phyloP scores from a whole-genome alignment of 192 early-diverging fungal species.

The Umbelopsis isabellina region DNA sequence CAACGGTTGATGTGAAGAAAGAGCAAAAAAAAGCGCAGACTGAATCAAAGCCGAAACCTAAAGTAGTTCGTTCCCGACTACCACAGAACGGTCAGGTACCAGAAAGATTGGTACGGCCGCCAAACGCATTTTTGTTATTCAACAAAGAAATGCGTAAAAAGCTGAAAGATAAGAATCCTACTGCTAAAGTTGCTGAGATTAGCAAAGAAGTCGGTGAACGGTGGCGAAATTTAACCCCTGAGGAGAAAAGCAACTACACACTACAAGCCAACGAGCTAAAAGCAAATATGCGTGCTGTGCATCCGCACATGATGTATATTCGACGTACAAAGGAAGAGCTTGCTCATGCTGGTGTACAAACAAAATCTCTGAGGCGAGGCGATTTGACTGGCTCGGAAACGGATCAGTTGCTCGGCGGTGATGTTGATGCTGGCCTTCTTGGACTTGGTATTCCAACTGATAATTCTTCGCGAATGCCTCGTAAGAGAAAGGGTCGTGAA shows the following conservation, averaged over 20 bases:
- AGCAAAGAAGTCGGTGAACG: constrained; percentile 55
- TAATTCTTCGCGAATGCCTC: neutral
- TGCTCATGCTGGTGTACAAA: constrained; percentile 42
- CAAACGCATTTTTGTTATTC: constrained; percentile 63
- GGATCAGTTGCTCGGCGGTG: neutral
- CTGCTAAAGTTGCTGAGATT: constrained; percentile 63
- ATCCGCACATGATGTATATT: constrained; percentile 60
- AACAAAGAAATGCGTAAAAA: constrained; percentile 64
- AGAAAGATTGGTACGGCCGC: constrained; percentile 54
- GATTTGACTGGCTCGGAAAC: neutral
- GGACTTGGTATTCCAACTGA: neutral
- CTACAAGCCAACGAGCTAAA: constrained; percentile 50
- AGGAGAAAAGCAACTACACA: constrained; percentile 44
- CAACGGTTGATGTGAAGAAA: constrained; percentile 24
- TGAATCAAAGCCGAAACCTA: constrained; percentile 13
- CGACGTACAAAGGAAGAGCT: constrained; percentile 63
- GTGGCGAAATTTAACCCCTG: constrained; percentile 53
- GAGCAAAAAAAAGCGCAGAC: constrained; percentile 18
- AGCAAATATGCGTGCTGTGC: constrained; percentile 46
- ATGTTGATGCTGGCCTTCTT: constrained; percentile 2
- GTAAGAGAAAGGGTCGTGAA: constrained; percentile 49
- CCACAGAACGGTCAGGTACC: constrained; percentile 13
- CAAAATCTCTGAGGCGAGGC: neutral
- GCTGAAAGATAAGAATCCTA: constrained; percentile 55
- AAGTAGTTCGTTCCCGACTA: constrained; percentile 2